Percentiles rank a stretch among this genome's conserved stretches.
phyloP scores from a whole-genome alignment of 2,329 filamentous ascomycete species.

The Tolypocladium capitatum region DNA sequence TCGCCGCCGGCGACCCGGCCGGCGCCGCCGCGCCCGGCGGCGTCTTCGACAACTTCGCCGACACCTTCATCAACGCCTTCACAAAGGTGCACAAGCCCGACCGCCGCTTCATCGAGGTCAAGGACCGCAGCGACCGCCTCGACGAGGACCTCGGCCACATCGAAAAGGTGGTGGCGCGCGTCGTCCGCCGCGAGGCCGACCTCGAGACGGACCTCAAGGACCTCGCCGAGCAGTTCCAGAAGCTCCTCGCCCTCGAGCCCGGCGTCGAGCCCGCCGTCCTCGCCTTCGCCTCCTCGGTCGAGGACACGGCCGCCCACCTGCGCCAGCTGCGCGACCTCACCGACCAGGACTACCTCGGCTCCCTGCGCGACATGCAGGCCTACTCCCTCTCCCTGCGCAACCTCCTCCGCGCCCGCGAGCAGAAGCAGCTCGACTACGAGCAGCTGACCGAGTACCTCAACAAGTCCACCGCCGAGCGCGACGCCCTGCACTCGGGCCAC shows the following conservation, averaged over 20 bases:
- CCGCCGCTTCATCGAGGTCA: slow-evolving; percentile 85
- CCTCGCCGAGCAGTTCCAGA: slow-evolving; percentile 87
- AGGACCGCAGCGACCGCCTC: slow-evolving; percentile 83
- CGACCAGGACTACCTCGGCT: slow-evolving; percentile 90
- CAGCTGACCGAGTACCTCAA: slow-evolving; percentile 90
- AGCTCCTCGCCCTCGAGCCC: slow-evolving; percentile 78
- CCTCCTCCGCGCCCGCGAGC: slow-evolving; percentile 83
- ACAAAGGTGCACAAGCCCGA: slow-evolving; percentile 94
- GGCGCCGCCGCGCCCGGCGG: slow-evolving; percentile 37
- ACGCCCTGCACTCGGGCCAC: slow-evolving; percentile 57
- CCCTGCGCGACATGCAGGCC: slow-evolving; percentile 85
- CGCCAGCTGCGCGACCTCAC: slow-evolving; percentile 78
- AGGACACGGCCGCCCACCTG: slow-evolving; percentile 68
- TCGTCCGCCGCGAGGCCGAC: slow-evolving; percentile 76
- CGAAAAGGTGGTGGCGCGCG: slow-evolving; percentile 87
- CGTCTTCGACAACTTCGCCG: slow-evolving; percentile 89
- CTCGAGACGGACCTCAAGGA: slow-evolving; percentile 81
- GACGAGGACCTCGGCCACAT: slow-evolving; percentile 88
- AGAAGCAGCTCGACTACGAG: slow-evolving; percentile 96
- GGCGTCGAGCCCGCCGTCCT: slow-evolving; percentile 72
- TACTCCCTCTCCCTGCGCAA: slow-evolving; percentile 81
- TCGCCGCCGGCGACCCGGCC: slow-evolving; percentile 70
- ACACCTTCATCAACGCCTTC: slow-evolving; percentile 94
- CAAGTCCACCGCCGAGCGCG: slow-evolving; percentile 78
- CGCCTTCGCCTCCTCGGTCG: slow-evolving; percentile 74